Evolutionary conservation across 148 eudicot species (phyloP), one percentile per base, ranked within the genome.

Genomic region (Camellia granthamiana): DNA sequence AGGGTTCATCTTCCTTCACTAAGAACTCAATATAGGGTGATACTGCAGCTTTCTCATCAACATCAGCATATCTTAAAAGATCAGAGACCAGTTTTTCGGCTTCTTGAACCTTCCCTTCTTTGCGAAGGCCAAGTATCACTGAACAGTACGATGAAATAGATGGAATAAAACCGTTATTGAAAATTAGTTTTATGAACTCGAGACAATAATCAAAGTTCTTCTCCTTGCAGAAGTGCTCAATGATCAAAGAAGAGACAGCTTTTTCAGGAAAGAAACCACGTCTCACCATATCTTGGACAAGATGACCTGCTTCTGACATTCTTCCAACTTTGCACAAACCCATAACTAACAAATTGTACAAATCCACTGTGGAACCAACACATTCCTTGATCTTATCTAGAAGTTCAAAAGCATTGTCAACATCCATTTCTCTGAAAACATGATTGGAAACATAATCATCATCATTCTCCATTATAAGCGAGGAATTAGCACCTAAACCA

Each of bases 291-390:
- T 77, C 77, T 77, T 77, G 80, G 54, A 72, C 47, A 7, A 84
- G 69, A 43, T 52, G 9, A 76, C 68, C 80, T 6, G 78, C 78
- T 77, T 84, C 83, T 44, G 60, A 77, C 46, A 80, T 71, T 70
- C 86, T 52, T 62, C 83, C 86, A 65, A 73, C 79, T 72, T 43
- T 77, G 69, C 80, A 76, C 38, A 80, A 77, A 67, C 86, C 83
- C 74, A 68, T 76, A 38, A 46, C 68, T 59, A 84, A 63, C 2
- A 77, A 54, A 60, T 76, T 77, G 64, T 80, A 58, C 51, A 72
- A 38, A 7, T 76, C 83, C 69, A 64, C 3, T 4, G 59, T 52
- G 66, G 67, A 62, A 47, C 60, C 65, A 14, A 78, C 77, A 23
- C 58, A 54, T 41, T 80, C 72, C 69, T 55, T 41, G 14, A 76